Evolutionary conservation across 2,329 filamentous ascomycete genomes (phyloP), one percentile per base, ranked within the genome.

Genomic region (Monosporascus sp.): DNA sequence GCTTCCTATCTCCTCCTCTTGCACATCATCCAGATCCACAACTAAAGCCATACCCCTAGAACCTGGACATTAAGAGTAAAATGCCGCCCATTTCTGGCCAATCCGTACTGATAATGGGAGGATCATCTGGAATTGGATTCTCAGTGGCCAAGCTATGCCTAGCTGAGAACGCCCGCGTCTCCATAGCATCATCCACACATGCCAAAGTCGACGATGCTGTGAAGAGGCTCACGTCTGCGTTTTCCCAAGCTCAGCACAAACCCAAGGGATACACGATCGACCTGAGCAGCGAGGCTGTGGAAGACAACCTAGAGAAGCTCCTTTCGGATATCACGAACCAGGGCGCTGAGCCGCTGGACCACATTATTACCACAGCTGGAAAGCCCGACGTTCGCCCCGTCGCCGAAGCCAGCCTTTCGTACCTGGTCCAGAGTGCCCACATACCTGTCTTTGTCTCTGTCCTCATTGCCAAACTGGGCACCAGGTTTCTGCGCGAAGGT

Each of bases 81-180:
- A 61, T 61, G 59, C 56, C 59, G 46, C 48, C 58, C 5, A 59
- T 61, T 72, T 69, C 49, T 7, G 53, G 51, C 26, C 59, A 61
- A 9, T 55, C 38, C 56, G 68, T 86, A 60, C 78, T 89, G 41
- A 69, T 88, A 62, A 75, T 88, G 47, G 85, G 85, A 44, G 86
- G 83, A 43, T 80, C 81, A 2, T 77, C 79, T 17, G 85, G 85
- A 50, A 84, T 88, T 43, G 86, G 85, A 31, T 82, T 77, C 58
- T 76, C 71, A 52, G 80, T 84, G 11, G 84, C 85, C 50, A 78
- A 85, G 72, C 80, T 77, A 2, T 71, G 75, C 16, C 64, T 86
- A 41, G 78, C 81, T 51, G 71, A 78, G 53, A 82, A 82, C 36
- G 80, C 79, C 40, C 66, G 64, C n/a, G 79, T 88, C 17, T 77